phyloP scores from a whole-genome alignment of 176 grass and related monocot species.

The Eremochloa ophiuroides region DNA sequence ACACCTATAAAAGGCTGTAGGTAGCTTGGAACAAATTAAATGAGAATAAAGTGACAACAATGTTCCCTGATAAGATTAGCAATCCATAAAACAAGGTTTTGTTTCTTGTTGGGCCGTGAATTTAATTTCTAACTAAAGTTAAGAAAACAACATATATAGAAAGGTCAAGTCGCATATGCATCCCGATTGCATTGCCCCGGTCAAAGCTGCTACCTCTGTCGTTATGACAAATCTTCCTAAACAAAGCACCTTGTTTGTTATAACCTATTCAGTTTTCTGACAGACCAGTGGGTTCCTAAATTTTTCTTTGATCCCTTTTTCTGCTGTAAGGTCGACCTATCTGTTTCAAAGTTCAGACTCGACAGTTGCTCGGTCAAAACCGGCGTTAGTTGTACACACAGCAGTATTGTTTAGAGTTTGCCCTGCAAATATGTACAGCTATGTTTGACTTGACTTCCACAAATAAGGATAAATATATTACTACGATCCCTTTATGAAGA shows the following conservation, averaged over 20 bases:
- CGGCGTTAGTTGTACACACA: neutral
- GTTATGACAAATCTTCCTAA: neutral
- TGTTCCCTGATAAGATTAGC: neutral
- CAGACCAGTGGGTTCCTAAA: neutral
- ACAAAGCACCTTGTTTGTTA: neutral
- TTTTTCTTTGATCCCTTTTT: neutral
- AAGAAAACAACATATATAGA: too few relatives aligned
- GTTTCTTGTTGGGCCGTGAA: too few relatives aligned
- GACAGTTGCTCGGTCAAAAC: constrained; percentile 14
- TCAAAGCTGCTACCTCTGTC: neutral
- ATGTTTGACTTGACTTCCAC: constrained; percentile 5
- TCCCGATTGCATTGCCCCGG: neutral
- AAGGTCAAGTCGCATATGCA: neutral
- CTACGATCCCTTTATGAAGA: neutral
- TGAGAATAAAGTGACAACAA: neutral
- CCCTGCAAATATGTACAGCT: neutral
- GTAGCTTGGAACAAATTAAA: neutral
- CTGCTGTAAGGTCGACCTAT: neutral
- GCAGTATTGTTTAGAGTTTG: neutral
- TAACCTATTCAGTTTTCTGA: neutral
- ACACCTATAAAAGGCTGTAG: neutral
- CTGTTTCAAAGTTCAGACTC: constrained; percentile 19
- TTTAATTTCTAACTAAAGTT: too few relatives aligned
- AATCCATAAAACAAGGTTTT: too few relatives aligned
- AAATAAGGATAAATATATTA: neutral